Percentiles rank a stretch among this genome's conserved stretches.
phyloP scores from a whole-genome alignment of 2,329 filamentous ascomycete species.

The Hymenoscyphus fructigenus region DNA sequence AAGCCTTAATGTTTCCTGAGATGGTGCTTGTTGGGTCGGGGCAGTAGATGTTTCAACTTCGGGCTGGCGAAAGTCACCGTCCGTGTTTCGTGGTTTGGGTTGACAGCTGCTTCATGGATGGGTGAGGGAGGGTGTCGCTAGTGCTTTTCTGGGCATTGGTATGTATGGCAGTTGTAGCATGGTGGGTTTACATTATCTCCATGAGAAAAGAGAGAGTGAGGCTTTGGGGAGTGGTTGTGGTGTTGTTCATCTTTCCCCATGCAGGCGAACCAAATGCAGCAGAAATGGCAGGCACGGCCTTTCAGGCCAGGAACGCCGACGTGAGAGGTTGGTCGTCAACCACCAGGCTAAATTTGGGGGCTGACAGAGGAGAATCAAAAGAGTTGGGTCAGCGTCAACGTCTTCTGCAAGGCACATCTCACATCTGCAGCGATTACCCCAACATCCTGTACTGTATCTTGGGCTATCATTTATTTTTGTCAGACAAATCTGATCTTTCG shows the following conservation, averaged over 20 bases:
- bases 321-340: neutral
- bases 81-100: neutral
- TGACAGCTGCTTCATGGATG: neutral
- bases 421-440: neutral
- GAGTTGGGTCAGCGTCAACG: neutral
- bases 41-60: conserved; percentile 30
- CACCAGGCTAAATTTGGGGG: neutral
- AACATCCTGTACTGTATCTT: no score
- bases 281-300: conserved; percentile 1
- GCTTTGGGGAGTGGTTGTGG: neutral
- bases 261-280: neutral
- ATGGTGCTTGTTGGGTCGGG: conserved; percentile 23
- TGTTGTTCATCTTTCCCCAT: neutral
- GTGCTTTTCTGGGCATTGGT: neutral
- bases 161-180: neutral
- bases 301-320: neutral
- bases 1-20: conserved; percentile 16
- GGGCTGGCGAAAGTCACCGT: conserved; percentile 15
- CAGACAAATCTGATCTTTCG: no score
- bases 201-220: neutral
- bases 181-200: neutral
- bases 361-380: neutral
- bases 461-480: no score
- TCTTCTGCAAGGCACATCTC: neutral
- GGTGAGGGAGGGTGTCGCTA: neutral